phyloP scores from a whole-genome alignment of 148 eudicot species.

The Rhododendron ferrugineum region DNA sequence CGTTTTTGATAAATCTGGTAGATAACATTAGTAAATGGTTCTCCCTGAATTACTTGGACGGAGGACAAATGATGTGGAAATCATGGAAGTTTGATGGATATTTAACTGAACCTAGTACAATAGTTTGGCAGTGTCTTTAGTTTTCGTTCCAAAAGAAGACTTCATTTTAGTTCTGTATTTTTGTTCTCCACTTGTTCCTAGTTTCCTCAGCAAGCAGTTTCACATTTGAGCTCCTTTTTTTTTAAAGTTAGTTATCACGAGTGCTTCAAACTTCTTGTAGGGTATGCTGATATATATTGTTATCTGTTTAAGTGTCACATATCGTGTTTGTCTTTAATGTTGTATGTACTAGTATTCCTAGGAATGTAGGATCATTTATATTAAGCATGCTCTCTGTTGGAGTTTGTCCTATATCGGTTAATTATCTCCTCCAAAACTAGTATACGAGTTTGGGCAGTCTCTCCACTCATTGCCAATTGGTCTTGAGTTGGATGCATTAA shows the following conservation, averaged over 20 bases:
- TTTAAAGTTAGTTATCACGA: not conserved
- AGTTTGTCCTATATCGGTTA: too few species aligned
- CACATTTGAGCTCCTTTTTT: not conserved
- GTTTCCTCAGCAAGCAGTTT: slow-evolving; percentile 4
- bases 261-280: not conserved
- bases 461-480: too few species aligned
- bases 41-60: not conserved
- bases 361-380: not conserved
- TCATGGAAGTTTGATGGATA: not conserved
- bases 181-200: too few species aligned
- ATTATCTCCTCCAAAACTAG: too few species aligned
- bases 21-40: not conserved
- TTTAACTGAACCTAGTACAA: not conserved
- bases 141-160: not conserved
- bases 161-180: not conserved
- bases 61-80: not conserved
- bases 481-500: too few species aligned
- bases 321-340: not conserved
- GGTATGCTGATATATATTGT: not conserved
- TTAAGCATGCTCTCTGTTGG: not conserved
- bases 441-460: too few species aligned
- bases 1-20: not conserved
- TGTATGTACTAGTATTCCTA: not conserved
- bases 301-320: not conserved
- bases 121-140: not conserved